Conservation (phyloP, 768 basidiomycete species). For the Candolleomyces aberdarensis region DNA sequence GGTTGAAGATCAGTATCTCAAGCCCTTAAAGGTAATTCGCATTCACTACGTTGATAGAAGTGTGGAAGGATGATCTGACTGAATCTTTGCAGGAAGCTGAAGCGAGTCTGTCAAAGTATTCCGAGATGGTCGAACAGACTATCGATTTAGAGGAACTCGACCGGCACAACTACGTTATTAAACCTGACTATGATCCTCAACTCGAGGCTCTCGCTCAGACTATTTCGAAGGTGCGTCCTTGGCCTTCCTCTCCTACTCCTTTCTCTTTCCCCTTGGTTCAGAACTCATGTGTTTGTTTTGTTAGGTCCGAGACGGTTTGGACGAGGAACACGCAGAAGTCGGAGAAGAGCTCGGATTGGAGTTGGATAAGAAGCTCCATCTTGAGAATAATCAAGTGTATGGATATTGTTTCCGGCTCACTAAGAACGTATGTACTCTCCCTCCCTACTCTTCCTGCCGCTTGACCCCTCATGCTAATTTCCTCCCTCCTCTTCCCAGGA, state of each 20-base stretch:
- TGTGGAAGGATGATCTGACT: background rate
- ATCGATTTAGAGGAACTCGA: slow-evolving; percentile 87
- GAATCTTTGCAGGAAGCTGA: slow-evolving; percentile 53
- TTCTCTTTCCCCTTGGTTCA: background rate
- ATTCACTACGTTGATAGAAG: background rate
- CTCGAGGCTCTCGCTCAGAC: slow-evolving; percentile 67
- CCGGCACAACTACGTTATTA: slow-evolving; percentile 86
- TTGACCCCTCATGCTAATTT: background rate
- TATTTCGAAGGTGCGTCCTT: slow-evolving; percentile 49
- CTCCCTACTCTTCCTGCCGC: background rate
- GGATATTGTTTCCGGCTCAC: slow-evolving; percentile 93
- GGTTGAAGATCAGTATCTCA: slow-evolving; percentile 66
- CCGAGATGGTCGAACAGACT: slow-evolving; percentile 94
- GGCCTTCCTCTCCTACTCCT: background rate
- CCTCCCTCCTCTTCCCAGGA: slow-evolving; percentile 51
- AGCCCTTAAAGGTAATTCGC: slow-evolving; percentile 50
- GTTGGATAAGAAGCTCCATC: slow-evolving; percentile 91
- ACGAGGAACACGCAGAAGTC: slow-evolving; percentile 71
- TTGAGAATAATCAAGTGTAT: slow-evolving; percentile 87
- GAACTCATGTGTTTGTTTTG: background rate
- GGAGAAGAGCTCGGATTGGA: slow-evolving; percentile 75
- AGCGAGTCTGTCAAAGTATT: slow-evolving; percentile 67
- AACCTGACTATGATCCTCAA: slow-evolving; percentile 82
- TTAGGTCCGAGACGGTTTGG: slow-evolving; percentile 72
- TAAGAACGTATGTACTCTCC: slow-evolving; percentile 63